Evolutionary conservation across 306 rosid genomes (phyloP), one percentile per base, ranked within the genome.

Genomic region (Quercus rubra): DNA sequence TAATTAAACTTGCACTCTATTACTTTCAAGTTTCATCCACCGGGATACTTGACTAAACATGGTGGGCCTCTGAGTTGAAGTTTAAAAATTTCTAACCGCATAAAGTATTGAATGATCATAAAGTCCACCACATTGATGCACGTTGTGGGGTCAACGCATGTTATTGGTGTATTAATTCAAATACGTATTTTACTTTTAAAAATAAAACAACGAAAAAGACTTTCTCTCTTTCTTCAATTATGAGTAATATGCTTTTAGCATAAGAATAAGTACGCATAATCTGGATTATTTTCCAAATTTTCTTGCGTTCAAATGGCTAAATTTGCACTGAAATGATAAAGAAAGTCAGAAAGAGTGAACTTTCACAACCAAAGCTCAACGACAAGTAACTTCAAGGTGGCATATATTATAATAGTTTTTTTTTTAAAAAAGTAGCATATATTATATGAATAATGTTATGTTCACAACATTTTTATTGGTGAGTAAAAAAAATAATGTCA

Each of bases 101-200:
- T 55, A 80, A 82, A 80, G 75, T 83, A 80, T 52, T 57, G 63
- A 46, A 77, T 80, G 71, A 68, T 79, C 70, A 84, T 78, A 88
- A 87, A 90, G 91, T 87, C 85, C 85, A 83, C 88, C 89, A 86
- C 92, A 88, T 84, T 82, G 83, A 88, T 77, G 87, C 94, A 90
- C 89, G 92, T 85, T 86, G 92, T 90, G 85, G 92, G 92, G 89
- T 81, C 94, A 83, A 73, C 77, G 41, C 64, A 70, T 78, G 84
- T 79, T 86, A 87, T 83, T 85, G 85, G 12, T 41, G 46, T 82
- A 71, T 62, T 77, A 73, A 71, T 74, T 55, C 67, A 74, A 79
- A 76, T 61, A 71, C 68, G 49, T 54, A 69, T 33, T 28, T 30
- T 6, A 15, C 46, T n/a, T 5, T 8, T 2, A 3, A 43, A 74